Percentiles rank a stretch among this genome's conserved stretches.
These are phyloP conservation scores for Boletus sensibilis DNA, from an alignment of 768 basidiomycete genomes.

Conservation along the genomic window DNA sequence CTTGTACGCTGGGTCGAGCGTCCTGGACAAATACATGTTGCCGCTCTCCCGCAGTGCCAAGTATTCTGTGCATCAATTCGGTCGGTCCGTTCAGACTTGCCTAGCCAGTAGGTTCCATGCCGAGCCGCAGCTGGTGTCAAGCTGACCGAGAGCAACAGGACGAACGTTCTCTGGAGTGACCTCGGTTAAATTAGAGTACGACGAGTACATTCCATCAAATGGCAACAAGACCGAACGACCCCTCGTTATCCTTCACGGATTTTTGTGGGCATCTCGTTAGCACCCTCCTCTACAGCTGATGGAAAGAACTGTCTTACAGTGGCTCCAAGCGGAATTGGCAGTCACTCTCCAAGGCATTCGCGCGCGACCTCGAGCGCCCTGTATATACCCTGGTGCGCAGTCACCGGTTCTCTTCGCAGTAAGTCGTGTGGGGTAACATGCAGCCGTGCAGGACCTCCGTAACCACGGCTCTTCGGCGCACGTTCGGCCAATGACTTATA, in stretches of 20 bases:
- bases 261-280: constrained; percentile 47
- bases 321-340: constrained; percentile 91
- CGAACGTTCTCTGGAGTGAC: constrained; percentile 15
- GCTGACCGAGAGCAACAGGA: constrained; percentile 20
- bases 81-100: background rate
- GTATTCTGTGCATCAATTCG: background rate
- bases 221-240: constrained; percentile 39
- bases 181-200: constrained; percentile 33
- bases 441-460: constrained; percentile 64
- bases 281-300: background rate
- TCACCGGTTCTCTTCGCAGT: background rate
- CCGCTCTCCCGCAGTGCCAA: background rate
- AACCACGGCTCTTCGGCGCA: constrained; percentile 89
- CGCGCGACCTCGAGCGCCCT: constrained; percentile 59
- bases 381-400: constrained; percentile 68
- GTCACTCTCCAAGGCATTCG: constrained; percentile 74
- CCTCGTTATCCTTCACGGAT: constrained; percentile 60
- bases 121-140: background rate
- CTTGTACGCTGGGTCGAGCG: background rate
- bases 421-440: background rate
- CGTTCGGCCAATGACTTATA: constrained; percentile 67
- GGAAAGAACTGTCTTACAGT: constrained; percentile 37
- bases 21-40: constrained; percentile 10
- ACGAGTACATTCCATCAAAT: constrained; percentile 29
- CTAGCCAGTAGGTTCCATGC: constrained; percentile 4